Conservation (phyloP, 1,139 yeast genomes). For the Taphrina populina region DNA sequence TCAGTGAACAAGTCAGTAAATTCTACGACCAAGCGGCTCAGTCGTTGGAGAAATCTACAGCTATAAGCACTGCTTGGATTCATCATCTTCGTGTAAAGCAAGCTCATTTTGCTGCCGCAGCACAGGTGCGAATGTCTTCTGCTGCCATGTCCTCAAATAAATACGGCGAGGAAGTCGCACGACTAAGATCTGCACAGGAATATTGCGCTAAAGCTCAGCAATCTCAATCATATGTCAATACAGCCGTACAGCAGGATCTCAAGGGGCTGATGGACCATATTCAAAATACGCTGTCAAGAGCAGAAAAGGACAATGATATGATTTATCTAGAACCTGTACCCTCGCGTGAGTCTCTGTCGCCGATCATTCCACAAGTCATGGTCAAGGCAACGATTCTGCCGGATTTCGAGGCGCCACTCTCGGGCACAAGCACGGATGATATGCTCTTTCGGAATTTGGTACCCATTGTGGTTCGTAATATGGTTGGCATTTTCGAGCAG, state of each 20-base stretch:
- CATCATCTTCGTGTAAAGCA: conserved; percentile 60
- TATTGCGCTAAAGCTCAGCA: conserved; percentile 47
- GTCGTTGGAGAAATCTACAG: conserved; percentile 1
- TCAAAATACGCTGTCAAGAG: conserved; percentile 51
- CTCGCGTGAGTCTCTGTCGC: conserved; percentile 47
- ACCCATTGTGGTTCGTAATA: conserved; percentile 66
- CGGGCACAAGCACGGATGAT: conserved; percentile 35
- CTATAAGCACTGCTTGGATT: conserved; percentile 54
- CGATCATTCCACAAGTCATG: conserved; percentile 55
- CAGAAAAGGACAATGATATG: conserved; percentile 78
- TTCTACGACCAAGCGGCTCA: conserved; percentile 54
- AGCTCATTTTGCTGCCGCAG: conserved; percentile 67
- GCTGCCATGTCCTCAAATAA: conserved; percentile 53
- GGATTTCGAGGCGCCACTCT: conserved; percentile 45
- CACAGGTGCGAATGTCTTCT: conserved; percentile 61
- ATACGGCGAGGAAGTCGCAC: conserved; percentile 71
- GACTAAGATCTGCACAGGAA: conserved; percentile 52
- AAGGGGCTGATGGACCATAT: conserved; percentile 53
- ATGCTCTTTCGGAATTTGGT: conserved; percentile 57
- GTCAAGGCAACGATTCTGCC: conserved; percentile 54
- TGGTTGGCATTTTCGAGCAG: conserved; percentile 66
- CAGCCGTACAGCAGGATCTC: conserved; percentile 52
- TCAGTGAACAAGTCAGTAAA: conserved; percentile 63
- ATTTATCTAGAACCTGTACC: conserved; percentile 72
- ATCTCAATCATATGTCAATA: conserved; percentile 48